These are phyloP conservation scores for Cyclotella cryptica DNA, from an alignment of 108 stramenopile genomes.

Conservation along the genomic window DNA sequence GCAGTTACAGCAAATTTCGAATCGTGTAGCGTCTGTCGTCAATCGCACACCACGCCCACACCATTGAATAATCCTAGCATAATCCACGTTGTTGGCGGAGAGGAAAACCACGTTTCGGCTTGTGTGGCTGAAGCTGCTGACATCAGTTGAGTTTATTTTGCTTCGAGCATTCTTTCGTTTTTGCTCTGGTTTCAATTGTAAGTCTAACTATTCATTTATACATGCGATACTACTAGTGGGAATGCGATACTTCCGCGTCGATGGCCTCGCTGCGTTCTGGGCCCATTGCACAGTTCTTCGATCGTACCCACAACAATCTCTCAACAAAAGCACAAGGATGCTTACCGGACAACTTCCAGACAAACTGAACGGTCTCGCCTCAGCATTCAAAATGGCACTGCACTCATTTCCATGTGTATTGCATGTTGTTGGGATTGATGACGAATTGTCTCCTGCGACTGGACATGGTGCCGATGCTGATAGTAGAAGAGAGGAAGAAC, in stretches of 20 bases:
- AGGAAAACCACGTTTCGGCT: constrained; percentile 59
- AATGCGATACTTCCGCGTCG: constrained; percentile 63
- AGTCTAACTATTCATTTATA: background rate
- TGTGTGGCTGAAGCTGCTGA: constrained; percentile 71
- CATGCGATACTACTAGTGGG: constrained; percentile 39
- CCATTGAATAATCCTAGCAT: constrained; percentile 30
- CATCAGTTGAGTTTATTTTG: constrained; percentile 35
- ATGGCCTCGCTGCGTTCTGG: constrained; percentile 76
- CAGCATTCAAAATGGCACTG: constrained; percentile 64
- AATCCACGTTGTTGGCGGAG: constrained; percentile 67
- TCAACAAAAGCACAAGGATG: constrained; percentile 38
- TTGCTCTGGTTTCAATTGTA: background rate
- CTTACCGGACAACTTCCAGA: constrained; percentile 66
- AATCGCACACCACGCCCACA: background rate
- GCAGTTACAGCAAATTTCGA: background rate
- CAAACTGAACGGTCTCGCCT: constrained; percentile 68
- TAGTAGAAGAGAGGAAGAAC: constrained; percentile 57
- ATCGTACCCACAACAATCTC: constrained; percentile 20
- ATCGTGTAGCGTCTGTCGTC: constrained; percentile 11
- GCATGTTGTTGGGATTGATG: constrained; percentile 67
- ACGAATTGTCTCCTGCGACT: constrained; percentile 61
- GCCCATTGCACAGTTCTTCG: constrained; percentile 50
- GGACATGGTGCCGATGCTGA: constrained; percentile 58
- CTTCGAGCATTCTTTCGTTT: background rate
- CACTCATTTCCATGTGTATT: constrained; percentile 70